These are phyloP conservation scores for Ophiosphaerella narmari DNA, from an alignment of 2,329 filamentous ascomycete genomes.

Conservation along the genomic window DNA sequence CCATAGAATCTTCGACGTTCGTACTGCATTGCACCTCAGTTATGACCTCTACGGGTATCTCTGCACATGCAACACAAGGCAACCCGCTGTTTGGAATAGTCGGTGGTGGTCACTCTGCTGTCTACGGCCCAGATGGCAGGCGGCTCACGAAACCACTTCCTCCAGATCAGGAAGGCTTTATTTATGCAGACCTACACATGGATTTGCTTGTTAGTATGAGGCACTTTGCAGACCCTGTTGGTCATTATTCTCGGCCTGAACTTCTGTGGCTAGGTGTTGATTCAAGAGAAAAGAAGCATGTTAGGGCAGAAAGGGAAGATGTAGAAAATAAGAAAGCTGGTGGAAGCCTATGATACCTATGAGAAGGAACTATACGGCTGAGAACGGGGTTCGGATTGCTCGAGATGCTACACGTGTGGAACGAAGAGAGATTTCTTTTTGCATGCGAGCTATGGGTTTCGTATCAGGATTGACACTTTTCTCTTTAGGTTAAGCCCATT, in stretches of 20 bases:
- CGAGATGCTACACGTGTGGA: too few species aligned
- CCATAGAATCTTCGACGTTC: conserved; percentile 60
- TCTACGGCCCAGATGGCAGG: conserved; percentile 59
- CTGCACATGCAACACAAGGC: conserved; percentile 49
- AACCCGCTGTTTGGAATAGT: conserved; percentile 50
- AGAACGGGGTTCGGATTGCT: too few species aligned
- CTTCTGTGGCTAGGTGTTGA: conserved; percentile 57
- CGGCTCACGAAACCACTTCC: conserved; percentile 48
- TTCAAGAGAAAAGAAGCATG: conserved; percentile 35
- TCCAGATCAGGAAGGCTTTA: conserved; percentile 53
- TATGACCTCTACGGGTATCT: conserved; percentile 51
- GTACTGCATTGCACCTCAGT: conserved; percentile 60
- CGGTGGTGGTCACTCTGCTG: conserved; percentile 54
- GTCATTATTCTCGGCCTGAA: conserved; percentile 59
- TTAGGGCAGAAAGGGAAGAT: conserved; percentile 16
- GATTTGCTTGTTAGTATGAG: conserved; percentile 48
- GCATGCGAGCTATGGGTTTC: too few species aligned
- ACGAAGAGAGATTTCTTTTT: too few species aligned
- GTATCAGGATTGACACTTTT: too few species aligned
- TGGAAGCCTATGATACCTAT: too few species aligned
- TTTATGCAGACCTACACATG: conserved; percentile 59
- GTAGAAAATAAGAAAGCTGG: not conserved
- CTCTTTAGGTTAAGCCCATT: too few species aligned
- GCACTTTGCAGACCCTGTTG: conserved; percentile 53
- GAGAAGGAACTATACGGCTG: too few species aligned